Evolutionary conservation across 2,329 filamentous ascomycete species (phyloP), one percentile per base, ranked within the genome.

Genomic region (Botrytis tulipae): DNA sequence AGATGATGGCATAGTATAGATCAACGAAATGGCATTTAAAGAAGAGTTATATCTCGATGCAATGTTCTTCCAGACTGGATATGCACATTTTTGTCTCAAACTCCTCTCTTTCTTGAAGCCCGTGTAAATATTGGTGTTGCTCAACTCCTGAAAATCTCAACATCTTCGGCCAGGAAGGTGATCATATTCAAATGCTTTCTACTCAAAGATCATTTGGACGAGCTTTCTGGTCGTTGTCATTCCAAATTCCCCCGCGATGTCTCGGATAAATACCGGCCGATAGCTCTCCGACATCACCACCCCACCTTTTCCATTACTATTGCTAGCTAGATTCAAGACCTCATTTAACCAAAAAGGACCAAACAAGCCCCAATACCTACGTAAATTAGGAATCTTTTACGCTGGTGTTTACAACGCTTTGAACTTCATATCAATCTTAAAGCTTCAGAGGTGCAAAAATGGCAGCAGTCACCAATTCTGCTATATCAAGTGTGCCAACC

Each of bases 401-500:
- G 3, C 12, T 9, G 9, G 18, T 4, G 10, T 4, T 18, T 40
- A 9, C 22, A 25, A 40, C 51, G 16, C 16, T 54, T 40, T 10
- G 14, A 54, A n/a, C 16, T 54, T 22, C 37, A 42, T 3, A 16
- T 57, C 48, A 42, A 57, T 25, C n/a, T 20, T 2, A 22, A 22
- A 57, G n/a, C 35, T 29, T 68, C 14, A 25, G 22, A 54, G n/a
- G 48, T 5, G 25, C 35, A 42, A 42, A 40, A 42, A 75, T 75
- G 74, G 72, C 74, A 61, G 40, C 74, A 42, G 60, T 75, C 20
- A 75, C 63, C 10, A 75, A 70, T 59, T 61, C 69, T 25, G n/a
- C 70, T 59, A 59, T 75, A 42, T 62, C 54, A 35, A 61, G 62
- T 42, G 57, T 35, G 20, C 37, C 62, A 20, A 72, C 71, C 35